Percentiles rank a stretch among this genome's conserved stretches.
Evolutionary conservation across 1,139 yeast genomes (phyloP).

Genomic region (Taiozyma onychis): DNA sequence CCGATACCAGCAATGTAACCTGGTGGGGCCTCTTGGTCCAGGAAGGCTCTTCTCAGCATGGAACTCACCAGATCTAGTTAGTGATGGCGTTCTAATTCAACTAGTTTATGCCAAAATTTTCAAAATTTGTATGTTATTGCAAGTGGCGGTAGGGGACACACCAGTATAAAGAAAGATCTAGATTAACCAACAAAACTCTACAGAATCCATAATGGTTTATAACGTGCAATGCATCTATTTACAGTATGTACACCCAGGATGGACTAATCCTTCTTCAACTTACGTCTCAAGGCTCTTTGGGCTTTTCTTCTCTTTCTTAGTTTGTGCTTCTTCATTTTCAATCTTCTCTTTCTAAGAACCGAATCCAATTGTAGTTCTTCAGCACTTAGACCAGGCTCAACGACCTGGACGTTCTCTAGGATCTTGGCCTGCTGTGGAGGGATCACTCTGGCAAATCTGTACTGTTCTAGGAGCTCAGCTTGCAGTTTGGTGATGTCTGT

Average conservation of each 20-base stretch:
- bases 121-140: background rate
- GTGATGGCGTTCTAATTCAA: background rate
- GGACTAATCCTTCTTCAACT: constrained; percentile 23
- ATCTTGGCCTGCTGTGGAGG: constrained; percentile 7
- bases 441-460: constrained; percentile 3
- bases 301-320: constrained; percentile 62
- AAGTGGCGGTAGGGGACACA: background rate
- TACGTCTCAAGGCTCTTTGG: constrained; percentile 27
- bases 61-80: background rate
- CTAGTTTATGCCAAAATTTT: background rate
- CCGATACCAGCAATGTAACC: constrained; percentile 93
- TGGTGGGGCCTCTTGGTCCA: constrained; percentile 83
- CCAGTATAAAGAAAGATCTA: background rate
- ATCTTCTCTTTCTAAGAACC: constrained; percentile 61
- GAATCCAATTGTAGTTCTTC: constrained; percentile 38
- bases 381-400: constrained; percentile 1
- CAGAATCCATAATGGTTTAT: background rate
- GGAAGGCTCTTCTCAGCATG: constrained; percentile 54
- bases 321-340: constrained; percentile 71
- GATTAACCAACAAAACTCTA: background rate
- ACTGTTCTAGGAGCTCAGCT: constrained; percentile 4
- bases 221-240: background rate
- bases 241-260: background rate
- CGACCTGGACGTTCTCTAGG: constrained; percentile 4
- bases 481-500: constrained; percentile 11